These are phyloP conservation scores for Jamesozyma spencerorum DNA, from an alignment of 805 yeast genomes.

Conservation along the genomic window DNA sequence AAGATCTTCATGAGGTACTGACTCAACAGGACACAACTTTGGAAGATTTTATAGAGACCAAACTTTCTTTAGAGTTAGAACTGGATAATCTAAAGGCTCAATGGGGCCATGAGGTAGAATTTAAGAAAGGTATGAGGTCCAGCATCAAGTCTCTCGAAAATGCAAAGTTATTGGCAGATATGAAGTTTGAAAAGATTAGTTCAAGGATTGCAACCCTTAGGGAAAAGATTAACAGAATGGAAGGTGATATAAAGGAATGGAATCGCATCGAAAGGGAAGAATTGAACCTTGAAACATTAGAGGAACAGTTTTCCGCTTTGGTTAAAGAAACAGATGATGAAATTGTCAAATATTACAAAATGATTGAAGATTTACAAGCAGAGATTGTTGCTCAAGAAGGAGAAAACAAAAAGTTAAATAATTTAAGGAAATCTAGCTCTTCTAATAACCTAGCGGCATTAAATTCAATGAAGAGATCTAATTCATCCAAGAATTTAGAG, in stretches of 20 bases:
- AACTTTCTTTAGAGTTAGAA: slow-evolving; percentile 22
- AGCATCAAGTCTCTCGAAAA: slow-evolving; percentile 29
- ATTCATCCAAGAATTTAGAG: slow-evolving; percentile 5
- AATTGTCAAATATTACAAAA: slow-evolving; percentile 7
- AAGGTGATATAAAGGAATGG: slow-evolving; percentile 25
- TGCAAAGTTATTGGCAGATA: slow-evolving; percentile 25
- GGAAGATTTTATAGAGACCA: slow-evolving; percentile 26
- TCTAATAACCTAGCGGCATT: too few relatives aligned
- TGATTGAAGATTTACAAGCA: slow-evolving; percentile 13
- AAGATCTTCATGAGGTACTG: slow-evolving; percentile 28
- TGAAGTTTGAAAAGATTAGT: slow-evolving; percentile 23
- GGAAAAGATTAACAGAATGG: slow-evolving; percentile 22
- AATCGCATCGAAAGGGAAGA: slow-evolving; percentile 12
- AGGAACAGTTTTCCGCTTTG: slow-evolving; percentile 9
- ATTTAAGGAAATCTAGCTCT: slow-evolving; percentile 9
- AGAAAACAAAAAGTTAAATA: slow-evolving; percentile 18
- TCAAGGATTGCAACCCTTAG: slow-evolving; percentile 21
- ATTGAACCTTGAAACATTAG: slow-evolving; percentile 10
- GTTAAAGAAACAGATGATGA: slow-evolving; percentile 7
- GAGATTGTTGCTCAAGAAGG: slow-evolving; percentile 13
- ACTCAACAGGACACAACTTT: slow-evolving; percentile 19
- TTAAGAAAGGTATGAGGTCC: slow-evolving; percentile 26
- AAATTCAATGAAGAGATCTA: slow-evolving; percentile 2
- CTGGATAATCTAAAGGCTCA: slow-evolving; percentile 25
- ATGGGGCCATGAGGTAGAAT: slow-evolving; percentile 28